These are phyloP conservation scores for Pichia deserticola DNA, from an alignment of 805 yeast species.

Conservation along the genomic window DNA sequence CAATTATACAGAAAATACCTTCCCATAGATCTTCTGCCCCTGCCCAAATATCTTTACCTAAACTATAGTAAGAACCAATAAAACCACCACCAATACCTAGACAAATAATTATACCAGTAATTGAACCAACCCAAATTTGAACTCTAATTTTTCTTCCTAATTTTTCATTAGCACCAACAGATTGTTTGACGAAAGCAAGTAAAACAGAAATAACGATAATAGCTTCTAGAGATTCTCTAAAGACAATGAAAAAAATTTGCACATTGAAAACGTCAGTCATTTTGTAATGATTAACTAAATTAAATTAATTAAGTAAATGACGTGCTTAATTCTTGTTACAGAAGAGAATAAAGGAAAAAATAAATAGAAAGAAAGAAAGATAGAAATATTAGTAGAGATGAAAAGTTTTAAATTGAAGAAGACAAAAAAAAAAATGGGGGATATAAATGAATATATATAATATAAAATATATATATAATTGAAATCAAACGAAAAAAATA, in stretches of 20 bases:
- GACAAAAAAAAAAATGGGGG: too few relatives aligned
- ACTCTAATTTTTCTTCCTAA: constrained; percentile 34
- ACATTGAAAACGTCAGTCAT: constrained; percentile 51
- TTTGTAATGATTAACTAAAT: background rate
- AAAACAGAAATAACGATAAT: constrained; percentile 85
- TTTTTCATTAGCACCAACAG: constrained; percentile 55
- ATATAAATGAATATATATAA: too few relatives aligned
- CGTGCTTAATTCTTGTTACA: background rate
- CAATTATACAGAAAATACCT: constrained; percentile 88
- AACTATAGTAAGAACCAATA: constrained; percentile 85
- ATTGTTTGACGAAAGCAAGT: constrained; percentile 85
- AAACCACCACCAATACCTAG: constrained; percentile 83
- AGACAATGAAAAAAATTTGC: constrained; percentile 79
- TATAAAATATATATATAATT: background rate
- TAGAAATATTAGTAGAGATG: background rate
- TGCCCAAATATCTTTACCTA: constrained; percentile 79
- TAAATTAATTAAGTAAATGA: background rate
- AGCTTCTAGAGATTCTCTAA: constrained; percentile 93
- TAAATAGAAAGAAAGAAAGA: background rate
- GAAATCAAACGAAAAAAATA: background rate
- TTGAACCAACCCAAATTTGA: constrained; percentile 86
- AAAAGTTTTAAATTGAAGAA: background rate
- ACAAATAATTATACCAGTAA: constrained; percentile 70
- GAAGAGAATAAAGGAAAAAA: background rate
- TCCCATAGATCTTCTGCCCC: constrained; percentile 93